Conservation (phyloP, 2,329 filamentous ascomycete species). For the Huntiella omanensis region DNA sequence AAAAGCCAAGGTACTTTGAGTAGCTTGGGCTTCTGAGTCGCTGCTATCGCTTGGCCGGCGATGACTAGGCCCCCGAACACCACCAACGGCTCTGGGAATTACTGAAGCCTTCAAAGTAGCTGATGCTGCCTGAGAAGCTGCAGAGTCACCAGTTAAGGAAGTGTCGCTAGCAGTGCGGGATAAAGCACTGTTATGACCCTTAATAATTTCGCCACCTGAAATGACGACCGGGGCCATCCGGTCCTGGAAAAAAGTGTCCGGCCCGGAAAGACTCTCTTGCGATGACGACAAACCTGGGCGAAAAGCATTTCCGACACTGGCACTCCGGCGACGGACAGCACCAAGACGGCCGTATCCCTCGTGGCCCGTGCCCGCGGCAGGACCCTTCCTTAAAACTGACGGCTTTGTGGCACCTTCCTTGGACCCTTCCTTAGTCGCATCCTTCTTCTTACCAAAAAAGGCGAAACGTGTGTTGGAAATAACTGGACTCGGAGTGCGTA, state of each 20-base stretch:
- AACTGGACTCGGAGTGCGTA: constrained; percentile 32
- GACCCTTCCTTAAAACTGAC: constrained; percentile 51
- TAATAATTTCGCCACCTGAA: constrained; percentile 40
- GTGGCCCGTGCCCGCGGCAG: constrained; percentile 80
- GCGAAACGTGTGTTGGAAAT: constrained; percentile 49
- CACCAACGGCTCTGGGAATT: constrained; percentile 20
- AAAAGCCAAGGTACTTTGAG: constrained; percentile 34
- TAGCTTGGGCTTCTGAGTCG: constrained; percentile 29
- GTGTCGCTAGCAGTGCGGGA: constrained; percentile 31
- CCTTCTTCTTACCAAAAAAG: constrained; percentile 58
- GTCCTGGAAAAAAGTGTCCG: constrained; percentile 40
- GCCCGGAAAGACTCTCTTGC: constrained; percentile 28
- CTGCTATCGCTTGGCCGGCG: constrained; percentile 36
- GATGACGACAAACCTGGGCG: constrained; percentile 28
- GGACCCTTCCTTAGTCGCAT: constrained; percentile 18
- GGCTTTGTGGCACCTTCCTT: constrained; percentile 19
- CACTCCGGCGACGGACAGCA: constrained; percentile 41
- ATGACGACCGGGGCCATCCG: constrained; percentile 49
- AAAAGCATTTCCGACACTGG: constrained; percentile 25
- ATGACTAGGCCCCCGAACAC: background rate
- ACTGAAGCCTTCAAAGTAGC: constrained; percentile 35
- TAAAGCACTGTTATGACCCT: constrained; percentile 37
- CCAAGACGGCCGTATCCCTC: constrained; percentile 62
- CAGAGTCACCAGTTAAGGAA: constrained; percentile 27
- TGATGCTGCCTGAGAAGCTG: constrained; percentile 22